Conservation (phyloP, 768 basidiomycete genomes). For the Lactifluus piperatus region DNA sequence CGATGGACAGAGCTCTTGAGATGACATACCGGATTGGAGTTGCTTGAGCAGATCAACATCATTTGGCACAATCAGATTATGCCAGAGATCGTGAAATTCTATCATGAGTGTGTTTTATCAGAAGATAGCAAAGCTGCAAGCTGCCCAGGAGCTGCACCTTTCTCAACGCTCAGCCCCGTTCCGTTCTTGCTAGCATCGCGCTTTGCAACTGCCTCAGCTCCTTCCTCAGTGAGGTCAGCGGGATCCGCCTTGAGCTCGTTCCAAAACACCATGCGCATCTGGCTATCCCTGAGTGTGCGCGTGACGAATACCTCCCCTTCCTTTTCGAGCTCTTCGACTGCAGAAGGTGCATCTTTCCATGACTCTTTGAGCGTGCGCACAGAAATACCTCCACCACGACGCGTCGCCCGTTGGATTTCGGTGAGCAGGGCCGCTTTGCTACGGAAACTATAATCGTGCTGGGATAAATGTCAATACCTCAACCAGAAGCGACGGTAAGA, state of each 20-base stretch:
- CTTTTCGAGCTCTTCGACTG: conserved; percentile 83
- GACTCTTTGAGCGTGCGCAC: conserved; percentile 82
- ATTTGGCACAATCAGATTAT: conserved; percentile 73
- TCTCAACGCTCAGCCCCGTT: conserved; percentile 66
- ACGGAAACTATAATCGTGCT: conserved; percentile 84
- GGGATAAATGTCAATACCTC: conserved; percentile 4
- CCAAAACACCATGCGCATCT: conserved; percentile 81
- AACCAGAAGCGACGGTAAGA: conserved; percentile 1
- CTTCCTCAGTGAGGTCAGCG: conserved; percentile 12
- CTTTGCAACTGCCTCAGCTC: conserved; percentile 9
- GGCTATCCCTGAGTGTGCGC: conserved; percentile 73
- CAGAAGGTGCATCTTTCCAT: conserved; percentile 80
- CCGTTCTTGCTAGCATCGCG: conserved; percentile 40
- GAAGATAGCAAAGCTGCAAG: neutral
- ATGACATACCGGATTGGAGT: conserved; percentile 54
- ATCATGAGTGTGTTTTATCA: neutral
- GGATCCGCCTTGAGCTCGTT: conserved; percentile 71
- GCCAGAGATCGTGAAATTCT: conserved; percentile 91
- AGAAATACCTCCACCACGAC: conserved; percentile 76
- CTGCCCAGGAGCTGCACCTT: conserved; percentile 43
- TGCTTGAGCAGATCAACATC: conserved; percentile 76
- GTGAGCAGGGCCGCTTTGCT: conserved; percentile 77
- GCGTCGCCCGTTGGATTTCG: conserved; percentile 79
- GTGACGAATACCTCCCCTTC: conserved; percentile 87
- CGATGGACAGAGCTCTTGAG: neutral